Evolutionary conservation across 345 rosid species (phyloP), one percentile per base, ranked within the genome.

Genomic region (Eutrema heterophyllum): DNA sequence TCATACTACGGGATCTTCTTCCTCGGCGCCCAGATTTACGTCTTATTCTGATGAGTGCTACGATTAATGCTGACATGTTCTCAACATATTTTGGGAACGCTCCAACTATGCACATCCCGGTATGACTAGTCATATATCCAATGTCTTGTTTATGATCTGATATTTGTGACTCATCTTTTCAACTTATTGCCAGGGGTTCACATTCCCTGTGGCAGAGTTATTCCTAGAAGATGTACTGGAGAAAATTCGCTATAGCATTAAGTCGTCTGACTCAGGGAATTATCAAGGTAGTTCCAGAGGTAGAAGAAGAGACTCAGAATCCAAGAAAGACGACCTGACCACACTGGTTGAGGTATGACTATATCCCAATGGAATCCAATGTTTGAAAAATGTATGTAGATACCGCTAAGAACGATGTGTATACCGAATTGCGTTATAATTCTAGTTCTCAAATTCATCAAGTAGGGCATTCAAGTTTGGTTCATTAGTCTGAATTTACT

Each of bases 11-110:
- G 5, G 97, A 94, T 73, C 97, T 94, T 64, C 95, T 94, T 67
- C 98, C 97, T 53, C 88, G 80, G 30, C 96, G 97, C 58, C 98
- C 96, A 14, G 91, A 89, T 80, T 80, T 94, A 55, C 92, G 88
- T 50, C 84, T 94, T 74, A 81, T 89, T 83, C 76, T 94, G 74
- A 94, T 91, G 97, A 94, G 98, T 77, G 97, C 98, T 43, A 91
- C 98, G 32, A 88, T 94, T 67, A 94, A 91, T 79, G 98, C 98
- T 24, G 90, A 87, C 67, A 72, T 94, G 83, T 94, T 94, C 84
- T 94, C 98, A 65, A 85, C 85, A 67, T 87, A 91, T 75, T 94
- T 91, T 74, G 89, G 85, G 49, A 86, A 85, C 74, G 85, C 93
- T 32, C 97, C 93, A 49, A 86, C 86, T 57, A 82, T 85, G 15